Conservation (phyloP, 2,329 filamentous ascomycete genomes). For the Trichoderma gracile region DNA sequence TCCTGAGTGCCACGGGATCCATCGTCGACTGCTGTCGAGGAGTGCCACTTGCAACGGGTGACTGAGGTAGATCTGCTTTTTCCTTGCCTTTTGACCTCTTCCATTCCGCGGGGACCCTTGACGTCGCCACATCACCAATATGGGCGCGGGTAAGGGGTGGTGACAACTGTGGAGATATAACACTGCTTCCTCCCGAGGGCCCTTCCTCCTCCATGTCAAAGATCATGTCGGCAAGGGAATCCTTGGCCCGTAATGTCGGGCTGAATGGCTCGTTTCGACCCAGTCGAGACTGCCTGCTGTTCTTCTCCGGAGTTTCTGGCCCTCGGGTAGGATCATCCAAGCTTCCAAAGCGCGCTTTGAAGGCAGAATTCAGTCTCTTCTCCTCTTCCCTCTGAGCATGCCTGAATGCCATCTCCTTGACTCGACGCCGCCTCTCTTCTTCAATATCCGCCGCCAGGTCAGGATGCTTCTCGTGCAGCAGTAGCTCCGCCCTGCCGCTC, state of each 20-base stretch:
- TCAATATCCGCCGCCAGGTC: constrained; percentile 65
- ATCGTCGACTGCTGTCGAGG: constrained; percentile 10
- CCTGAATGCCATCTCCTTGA: constrained; percentile 75
- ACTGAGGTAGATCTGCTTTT: constrained; percentile 26
- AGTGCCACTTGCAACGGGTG: constrained; percentile 26
- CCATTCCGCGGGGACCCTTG: constrained; percentile 38
- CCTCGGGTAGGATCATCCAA: constrained; percentile 59
- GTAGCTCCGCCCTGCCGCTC: constrained; percentile 68
- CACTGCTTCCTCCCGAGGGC: constrained; percentile 35
- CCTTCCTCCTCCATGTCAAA: constrained; percentile 92
- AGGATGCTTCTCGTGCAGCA: constrained; percentile 65
- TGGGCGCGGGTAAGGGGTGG: constrained; percentile 30
- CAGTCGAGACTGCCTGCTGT: constrained; percentile 49
- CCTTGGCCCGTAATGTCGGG: constrained; percentile 67
- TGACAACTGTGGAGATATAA: constrained; percentile 32
- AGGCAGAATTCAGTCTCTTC: constrained; percentile 59
- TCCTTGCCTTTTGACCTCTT: constrained; percentile 33
- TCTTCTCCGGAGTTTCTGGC: constrained; percentile 47
- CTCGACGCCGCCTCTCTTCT: constrained; percentile 66
- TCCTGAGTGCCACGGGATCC: neutral
- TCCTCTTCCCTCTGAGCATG: constrained; percentile 65
- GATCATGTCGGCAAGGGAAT: constrained; percentile 74
- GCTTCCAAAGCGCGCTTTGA: constrained; percentile 60
- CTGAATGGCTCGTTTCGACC: constrained; percentile 59
- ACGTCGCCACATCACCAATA: constrained; percentile 35